A percentile compares a stretch with the other conserved stretches of the same genome.
These are phyloP conservation scores for Aurinia saxatilis DNA, from an alignment of 345 rosid genomes.

Conservation along the genomic window DNA sequence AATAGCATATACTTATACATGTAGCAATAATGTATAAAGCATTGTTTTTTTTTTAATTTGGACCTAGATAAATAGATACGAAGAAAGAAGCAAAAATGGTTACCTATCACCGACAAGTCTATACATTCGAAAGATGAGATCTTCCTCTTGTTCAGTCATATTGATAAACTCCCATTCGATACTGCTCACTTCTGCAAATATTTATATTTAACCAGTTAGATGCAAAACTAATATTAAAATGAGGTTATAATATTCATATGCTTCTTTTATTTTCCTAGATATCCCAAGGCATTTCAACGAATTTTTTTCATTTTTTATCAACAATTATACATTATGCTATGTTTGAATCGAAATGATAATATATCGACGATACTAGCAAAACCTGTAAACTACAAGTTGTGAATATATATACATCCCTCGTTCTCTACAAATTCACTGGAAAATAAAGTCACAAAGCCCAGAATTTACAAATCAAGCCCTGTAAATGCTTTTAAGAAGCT, in stretches of 20 bases:
- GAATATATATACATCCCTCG: too few relatives aligned
- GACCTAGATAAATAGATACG: neutral
- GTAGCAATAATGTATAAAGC: too few relatives aligned
- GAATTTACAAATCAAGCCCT: neutral
- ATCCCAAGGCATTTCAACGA: neutral
- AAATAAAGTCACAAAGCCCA: neutral
- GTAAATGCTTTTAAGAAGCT: neutral
- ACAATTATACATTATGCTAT: too few relatives aligned
- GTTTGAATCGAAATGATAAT: too few relatives aligned
- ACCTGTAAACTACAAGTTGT: too few relatives aligned
- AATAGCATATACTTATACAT: too few relatives aligned
- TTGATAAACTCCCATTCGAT: slow-evolving; percentile 51
- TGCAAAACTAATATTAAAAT: neutral
- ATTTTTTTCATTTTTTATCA: too few relatives aligned
- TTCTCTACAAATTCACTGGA: neutral
- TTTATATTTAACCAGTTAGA: neutral
- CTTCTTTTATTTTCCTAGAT: neutral
- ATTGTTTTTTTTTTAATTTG: too few relatives aligned
- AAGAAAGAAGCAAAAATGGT: neutral
- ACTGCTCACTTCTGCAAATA: slow-evolving; percentile 51
- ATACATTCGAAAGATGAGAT: slow-evolving; percentile 61
- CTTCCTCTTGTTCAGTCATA: slow-evolving; percentile 61
- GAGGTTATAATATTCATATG: neutral
- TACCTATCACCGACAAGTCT: slow-evolving; percentile 65
- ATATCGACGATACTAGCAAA: too few relatives aligned